These are phyloP conservation scores for Coniosporium apollinis DNA, from an alignment of 495 filamentous ascomycete genomes.

Conservation along the genomic window DNA sequence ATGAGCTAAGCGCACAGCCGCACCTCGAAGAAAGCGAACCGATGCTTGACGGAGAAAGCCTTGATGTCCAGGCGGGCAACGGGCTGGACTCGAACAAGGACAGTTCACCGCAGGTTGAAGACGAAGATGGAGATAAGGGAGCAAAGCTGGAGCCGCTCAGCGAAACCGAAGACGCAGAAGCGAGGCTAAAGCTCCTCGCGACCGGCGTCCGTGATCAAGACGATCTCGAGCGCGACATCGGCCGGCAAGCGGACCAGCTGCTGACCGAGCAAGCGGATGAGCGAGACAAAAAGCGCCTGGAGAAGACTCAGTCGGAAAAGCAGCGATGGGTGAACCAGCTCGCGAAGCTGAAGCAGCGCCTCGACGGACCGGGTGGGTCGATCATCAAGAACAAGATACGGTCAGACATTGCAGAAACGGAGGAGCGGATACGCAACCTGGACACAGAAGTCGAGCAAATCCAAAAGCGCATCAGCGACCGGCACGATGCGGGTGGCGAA, in stretches of 20 bases:
- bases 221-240: conserved; percentile 38
- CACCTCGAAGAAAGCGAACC: too few relatives aligned
- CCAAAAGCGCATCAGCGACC: conserved; percentile 55
- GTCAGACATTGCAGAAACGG: conserved; percentile 44
- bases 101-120: too few relatives aligned
- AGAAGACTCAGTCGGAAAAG: conserved; percentile 50
- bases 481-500: conserved; percentile 35
- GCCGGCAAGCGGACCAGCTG: conserved; percentile 52
- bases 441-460: conserved; percentile 63
- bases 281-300: conserved; percentile 69
- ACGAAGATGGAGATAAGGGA: too few relatives aligned
- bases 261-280: conserved; percentile 74
- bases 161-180: conserved; percentile 33
- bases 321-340: conserved; percentile 32
- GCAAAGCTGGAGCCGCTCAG: too few relatives aligned
- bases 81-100: too few relatives aligned
- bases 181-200: conserved; percentile 48
- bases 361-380: conserved; percentile 31
- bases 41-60: too few relatives aligned
- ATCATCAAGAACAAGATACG: conserved; percentile 33
- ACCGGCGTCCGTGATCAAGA: conserved; percentile 68
- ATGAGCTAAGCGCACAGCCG: too few relatives aligned
- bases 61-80: too few relatives aligned
- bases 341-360: conserved; percentile 31
- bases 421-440: conserved; percentile 41